Conservation (phyloP, 2,329 filamentous ascomycete genomes). For the Alternaria sp. region DNA sequence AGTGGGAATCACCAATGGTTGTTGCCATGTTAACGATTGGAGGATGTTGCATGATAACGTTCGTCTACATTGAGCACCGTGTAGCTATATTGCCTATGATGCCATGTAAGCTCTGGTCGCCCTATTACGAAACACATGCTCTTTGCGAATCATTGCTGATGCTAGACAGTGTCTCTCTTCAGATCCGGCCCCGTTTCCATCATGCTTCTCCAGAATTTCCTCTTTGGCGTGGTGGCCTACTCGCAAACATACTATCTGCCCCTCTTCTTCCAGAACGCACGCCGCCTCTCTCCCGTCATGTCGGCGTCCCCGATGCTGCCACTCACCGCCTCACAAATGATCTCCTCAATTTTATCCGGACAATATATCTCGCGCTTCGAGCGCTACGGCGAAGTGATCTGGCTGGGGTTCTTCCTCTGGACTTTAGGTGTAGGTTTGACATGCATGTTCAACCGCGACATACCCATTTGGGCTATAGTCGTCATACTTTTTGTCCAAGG, state of each 20-base stretch:
- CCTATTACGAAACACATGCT: background rate
- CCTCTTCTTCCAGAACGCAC: constrained; percentile 68
- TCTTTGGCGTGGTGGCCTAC: constrained; percentile 69
- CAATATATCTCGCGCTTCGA: constrained; percentile 66
- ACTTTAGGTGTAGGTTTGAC: constrained; percentile 63
- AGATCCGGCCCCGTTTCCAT: constrained; percentile 61
- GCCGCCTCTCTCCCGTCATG: constrained; percentile 53
- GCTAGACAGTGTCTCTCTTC: constrained; percentile 60
- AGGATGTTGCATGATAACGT: constrained; percentile 56
- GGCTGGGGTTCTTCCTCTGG: constrained; percentile 58
- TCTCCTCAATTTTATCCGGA: constrained; percentile 60
- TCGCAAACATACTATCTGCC: constrained; percentile 68
- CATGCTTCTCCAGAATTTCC: constrained; percentile 66
- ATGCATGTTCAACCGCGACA: constrained; percentile 59
- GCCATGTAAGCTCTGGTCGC: constrained; percentile 50
- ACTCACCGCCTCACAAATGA: constrained; percentile 33
- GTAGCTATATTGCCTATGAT: constrained; percentile 66
- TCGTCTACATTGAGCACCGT: constrained; percentile 65
- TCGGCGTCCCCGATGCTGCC: constrained; percentile 63
- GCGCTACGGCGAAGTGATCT: constrained; percentile 59
- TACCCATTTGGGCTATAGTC: constrained; percentile 57
- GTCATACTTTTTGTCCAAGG: constrained; percentile 60
- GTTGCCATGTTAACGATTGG: constrained; percentile 67
- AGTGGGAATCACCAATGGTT: constrained; percentile 65
- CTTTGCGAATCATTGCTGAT: background rate